A percentile compares a stretch with the other conserved stretches of the same genome.
Evolutionary conservation across 169 alveolate species (phyloP).

Genomic region (Eimeria praecox): DNA sequence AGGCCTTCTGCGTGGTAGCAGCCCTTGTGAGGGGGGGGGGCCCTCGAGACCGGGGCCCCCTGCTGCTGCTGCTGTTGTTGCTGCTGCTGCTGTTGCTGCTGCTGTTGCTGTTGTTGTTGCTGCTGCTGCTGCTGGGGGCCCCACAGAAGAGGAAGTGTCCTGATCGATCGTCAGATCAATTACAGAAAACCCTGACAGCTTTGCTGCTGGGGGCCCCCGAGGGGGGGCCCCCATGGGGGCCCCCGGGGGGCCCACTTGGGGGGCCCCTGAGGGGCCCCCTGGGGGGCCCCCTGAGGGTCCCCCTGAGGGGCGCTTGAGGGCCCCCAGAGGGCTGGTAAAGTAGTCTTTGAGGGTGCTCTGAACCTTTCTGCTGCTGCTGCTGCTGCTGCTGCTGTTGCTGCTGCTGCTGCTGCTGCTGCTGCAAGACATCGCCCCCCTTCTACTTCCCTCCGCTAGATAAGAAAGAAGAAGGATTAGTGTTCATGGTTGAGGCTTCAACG

Average conservation of each 20-base stretch:
- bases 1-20: neutral
- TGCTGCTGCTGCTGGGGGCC: constrained; percentile 24
- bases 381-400: constrained; percentile 34
- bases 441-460: no score
- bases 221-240: no score
- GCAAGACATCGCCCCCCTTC: neutral
- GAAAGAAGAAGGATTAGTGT: neutral
- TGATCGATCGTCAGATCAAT: neutral
- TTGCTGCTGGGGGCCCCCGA: neutral
- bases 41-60: neutral
- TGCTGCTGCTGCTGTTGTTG: neutral
- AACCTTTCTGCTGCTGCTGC: neutral
- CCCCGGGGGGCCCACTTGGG: neutral
- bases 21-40: neutral
- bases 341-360: constrained; percentile 9
- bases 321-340: neutral
- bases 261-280: neutral
- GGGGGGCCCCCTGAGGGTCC: neutral
- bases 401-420: neutral
- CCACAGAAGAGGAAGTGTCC: neutral
- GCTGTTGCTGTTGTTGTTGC: neutral
- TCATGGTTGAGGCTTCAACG: neutral
- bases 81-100: neutral
- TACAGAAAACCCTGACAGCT: neutral
- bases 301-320: neutral